Evolutionary conservation across 768 basidiomycete genomes (phyloP), one percentile per base, ranked within the genome.

Genomic region (Agaricus blazei): DNA sequence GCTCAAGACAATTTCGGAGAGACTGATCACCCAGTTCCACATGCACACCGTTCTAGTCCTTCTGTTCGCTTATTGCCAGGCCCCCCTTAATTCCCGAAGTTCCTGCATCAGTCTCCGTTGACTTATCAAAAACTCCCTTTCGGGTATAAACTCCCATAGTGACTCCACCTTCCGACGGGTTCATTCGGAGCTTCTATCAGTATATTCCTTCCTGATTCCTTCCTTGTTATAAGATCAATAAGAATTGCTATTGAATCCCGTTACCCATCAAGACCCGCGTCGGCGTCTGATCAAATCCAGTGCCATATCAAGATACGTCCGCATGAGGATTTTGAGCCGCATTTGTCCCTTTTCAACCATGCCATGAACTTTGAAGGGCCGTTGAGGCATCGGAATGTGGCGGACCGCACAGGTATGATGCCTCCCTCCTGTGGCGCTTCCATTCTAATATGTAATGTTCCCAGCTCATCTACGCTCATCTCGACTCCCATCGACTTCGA

Each of bases 81-180:
- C 15, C 9, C 45, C 52, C 52, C 45, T 47, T 47, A 40, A 47
- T 54, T 47, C 19, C 52, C 45, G 52, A 53, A 43, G 37, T 12
- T 34, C n/a, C 12, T 44, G 43, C 31, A 42, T 36, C 36, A 44
- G 28, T 43, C 43, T 24, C n/a, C 14, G 11, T 14, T 52, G 23
- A 9, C 24, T 45, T 27, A n/a, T 46, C 27, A 47, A 40, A 38
- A 34, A 34, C 36, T 34, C 45, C 34, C 52, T 34, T 52, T 46
- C 52, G 14, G 45, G 15, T 23, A 37, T 12, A 54, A 47, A 34
- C 29, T 28, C 36, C 43, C 36, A 47, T 47, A 47, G 44, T 47
- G 5, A 36, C 45, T 24, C 44, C 45, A 44, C 27, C 44, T 27
- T 37, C 23, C 34, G 27, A 45, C 9, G 31, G 29, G 43, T 36